Conservation (phyloP, 2,329 filamentous ascomycete genomes). For the Penicillium nordicum region DNA sequence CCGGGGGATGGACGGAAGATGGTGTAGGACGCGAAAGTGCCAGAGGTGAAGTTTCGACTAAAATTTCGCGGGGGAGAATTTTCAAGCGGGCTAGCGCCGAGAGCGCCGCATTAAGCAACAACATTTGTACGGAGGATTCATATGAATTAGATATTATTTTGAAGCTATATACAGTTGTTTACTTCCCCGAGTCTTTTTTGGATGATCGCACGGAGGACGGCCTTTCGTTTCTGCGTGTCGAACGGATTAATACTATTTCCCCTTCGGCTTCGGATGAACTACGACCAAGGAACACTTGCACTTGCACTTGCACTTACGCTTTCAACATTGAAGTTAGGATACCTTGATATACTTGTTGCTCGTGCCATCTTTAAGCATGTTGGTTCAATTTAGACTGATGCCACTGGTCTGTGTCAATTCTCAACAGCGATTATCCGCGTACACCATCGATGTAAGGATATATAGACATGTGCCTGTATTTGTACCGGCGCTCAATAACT, state of each 20-base stretch:
- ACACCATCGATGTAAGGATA: background rate
- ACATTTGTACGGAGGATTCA: slow-evolving; percentile 25
- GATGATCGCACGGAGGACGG: slow-evolving; percentile 39
- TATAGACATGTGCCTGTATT: background rate
- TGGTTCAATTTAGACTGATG: background rate
- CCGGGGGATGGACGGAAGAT: slow-evolving; percentile 29
- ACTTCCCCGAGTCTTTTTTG: slow-evolving; percentile 17
- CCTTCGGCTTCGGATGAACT: slow-evolving; percentile 27
- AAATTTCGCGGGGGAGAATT: slow-evolving; percentile 33
- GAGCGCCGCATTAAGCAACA: slow-evolving; percentile 31
- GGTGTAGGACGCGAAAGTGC: slow-evolving; percentile 27
- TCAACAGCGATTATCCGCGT: background rate
- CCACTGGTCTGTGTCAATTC: background rate
- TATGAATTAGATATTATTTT: slow-evolving; percentile 18
- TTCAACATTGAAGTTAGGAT: background rate
- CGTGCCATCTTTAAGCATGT: background rate
- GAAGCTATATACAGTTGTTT: slow-evolving; percentile 23
- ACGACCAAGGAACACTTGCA: background rate
- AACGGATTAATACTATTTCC: slow-evolving; percentile 45
- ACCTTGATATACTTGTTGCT: background rate
- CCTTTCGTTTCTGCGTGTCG: slow-evolving; percentile 43
- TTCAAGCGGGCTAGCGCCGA: slow-evolving; percentile 37
- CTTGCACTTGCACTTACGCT: background rate
- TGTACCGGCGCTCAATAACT: too few species aligned
- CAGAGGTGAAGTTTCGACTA: slow-evolving; percentile 37